Evolutionary conservation across 2,329 filamentous ascomycete species (phyloP), one percentile per base, ranked within the genome.

Genomic region (Phialocephala subalpina): DNA sequence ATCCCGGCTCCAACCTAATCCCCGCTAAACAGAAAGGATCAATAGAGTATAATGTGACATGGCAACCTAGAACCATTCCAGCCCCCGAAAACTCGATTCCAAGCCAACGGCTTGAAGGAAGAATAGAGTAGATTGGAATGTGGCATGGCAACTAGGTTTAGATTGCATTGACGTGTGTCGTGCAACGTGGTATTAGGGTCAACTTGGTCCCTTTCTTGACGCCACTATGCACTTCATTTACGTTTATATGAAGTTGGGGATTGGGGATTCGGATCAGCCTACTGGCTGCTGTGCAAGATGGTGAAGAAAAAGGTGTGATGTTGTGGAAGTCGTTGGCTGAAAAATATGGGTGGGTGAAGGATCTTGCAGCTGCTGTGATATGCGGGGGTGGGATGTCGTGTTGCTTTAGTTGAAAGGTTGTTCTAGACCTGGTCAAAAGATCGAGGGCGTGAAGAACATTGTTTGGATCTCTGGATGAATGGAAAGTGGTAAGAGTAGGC

Each of bases 131-230:
- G 18, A 45, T 7, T 45, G 3, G 6, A 22, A 49, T 11, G 47
- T 52, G 47, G 47, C 47, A 52, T 27, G 22, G 47, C 22, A 42
- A 42, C 38, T 12, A 42, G 38, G 38, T 42, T 6, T 42, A 4
- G 29, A 33, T 33, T n/a, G 12, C 12, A n/a, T 16, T 14, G 12
- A 14, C 18, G 38, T 42, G 38, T n/a, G 38, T 42, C 11, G 47
- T 52, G 47, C 47, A 52, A 52, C 47, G 47, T 52, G 25, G 47
- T 52, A 52, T 52, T 22, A 52, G 20, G 25, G 22, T 25, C 4
- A 12, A 4, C 38, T 42, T 14, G 38, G 12, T 42, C 12, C 18
- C 18, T 42, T 42, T 42, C 38, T n/a, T 14, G 38, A 42, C 38
- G 38, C 38, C 38, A 42, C 38, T 9, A 33, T 33, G 29, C 29